These are phyloP conservation scores for Acacia crassicarpa DNA, from an alignment of 306 rosid species.

Conservation along the genomic window DNA sequence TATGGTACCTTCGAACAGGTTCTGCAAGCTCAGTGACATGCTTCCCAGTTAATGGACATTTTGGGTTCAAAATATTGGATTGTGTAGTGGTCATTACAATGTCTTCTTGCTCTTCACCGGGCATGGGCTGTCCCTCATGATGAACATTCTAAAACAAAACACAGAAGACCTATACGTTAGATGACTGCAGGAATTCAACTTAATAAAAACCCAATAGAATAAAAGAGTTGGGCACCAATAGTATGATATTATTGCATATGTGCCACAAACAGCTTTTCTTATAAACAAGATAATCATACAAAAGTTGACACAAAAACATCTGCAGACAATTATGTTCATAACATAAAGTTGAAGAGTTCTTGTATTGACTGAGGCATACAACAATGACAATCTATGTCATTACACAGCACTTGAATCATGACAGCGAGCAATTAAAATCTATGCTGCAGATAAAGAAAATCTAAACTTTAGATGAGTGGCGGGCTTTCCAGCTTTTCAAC, in stretches of 20 bases:
- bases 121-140: constrained; percentile 87
- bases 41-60: constrained; percentile 87
- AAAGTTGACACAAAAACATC: constrained; percentile 14
- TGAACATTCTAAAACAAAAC: constrained; percentile 76
- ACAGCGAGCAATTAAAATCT: neutral
- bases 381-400: neutral
- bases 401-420: constrained; percentile 9
- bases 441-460: constrained; percentile 2
- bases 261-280: constrained; percentile 15
- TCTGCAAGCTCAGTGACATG: constrained; percentile 64
- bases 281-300: constrained; percentile 15
- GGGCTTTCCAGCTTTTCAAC: constrained; percentile 16
- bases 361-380: constrained; percentile 3
- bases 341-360: constrained; percentile 3
- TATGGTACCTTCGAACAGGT: constrained; percentile 84
- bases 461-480: neutral
- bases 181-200: constrained; percentile 4
- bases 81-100: constrained; percentile 87
- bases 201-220: constrained; percentile 21
- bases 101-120: constrained; percentile 94
- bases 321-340: neutral
- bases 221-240: neutral
- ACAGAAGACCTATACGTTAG: constrained; percentile 32
- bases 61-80: constrained; percentile 58
- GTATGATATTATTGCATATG: neutral